A percentile compares a stretch with the other conserved stretches of the same genome.
phyloP scores from a whole-genome alignment of 257 asterid species.

The Verbena officinalis region DNA sequence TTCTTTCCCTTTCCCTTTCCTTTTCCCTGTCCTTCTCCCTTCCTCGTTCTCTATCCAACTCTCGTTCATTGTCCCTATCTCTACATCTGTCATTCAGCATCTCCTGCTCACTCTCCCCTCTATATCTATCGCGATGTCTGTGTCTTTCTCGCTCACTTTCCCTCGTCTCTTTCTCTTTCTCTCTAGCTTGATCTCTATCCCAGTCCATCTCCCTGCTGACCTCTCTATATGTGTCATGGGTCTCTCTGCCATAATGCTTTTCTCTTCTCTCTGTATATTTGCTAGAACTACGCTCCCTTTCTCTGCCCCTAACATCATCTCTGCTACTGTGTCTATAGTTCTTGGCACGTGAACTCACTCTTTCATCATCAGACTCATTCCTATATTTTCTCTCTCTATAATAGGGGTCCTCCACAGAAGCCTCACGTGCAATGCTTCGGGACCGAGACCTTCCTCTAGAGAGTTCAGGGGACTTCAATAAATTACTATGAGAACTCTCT shows the following conservation, averaged over 20 bases:
- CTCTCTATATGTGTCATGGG: conserved; percentile 49
- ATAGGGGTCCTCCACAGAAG: conserved; percentile 49
- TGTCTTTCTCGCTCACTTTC: conserved; percentile 42
- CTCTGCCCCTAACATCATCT: conserved; percentile 51
- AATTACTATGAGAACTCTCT: conserved; percentile 41
- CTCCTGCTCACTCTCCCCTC: conserved; percentile 43
- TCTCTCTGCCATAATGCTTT: conserved; percentile 51
- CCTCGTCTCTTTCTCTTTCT: conserved; percentile 34
- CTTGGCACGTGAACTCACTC: conserved; percentile 31
- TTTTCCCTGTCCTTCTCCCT: conserved; percentile 41
- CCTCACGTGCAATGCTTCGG: conserved; percentile 54
- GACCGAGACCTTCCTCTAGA: conserved; percentile 72
- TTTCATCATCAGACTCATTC: conserved; percentile 60
- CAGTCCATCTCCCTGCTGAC: conserved; percentile 56
- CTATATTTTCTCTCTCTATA: conserved; percentile 37
- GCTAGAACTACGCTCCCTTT: conserved; percentile 60
- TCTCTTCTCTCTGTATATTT: conserved; percentile 49
- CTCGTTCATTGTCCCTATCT: conserved; percentile 38
- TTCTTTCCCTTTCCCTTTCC: conserved; percentile 36
- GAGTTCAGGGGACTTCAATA: conserved; percentile 59
- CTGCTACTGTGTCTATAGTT: conserved; percentile 47
- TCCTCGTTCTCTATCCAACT: conserved; percentile 41
- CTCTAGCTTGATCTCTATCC: conserved; percentile 48
- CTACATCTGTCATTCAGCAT: conserved; percentile 33
- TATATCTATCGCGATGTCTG: conserved; percentile 37